phyloP scores from a whole-genome alignment of 352 stramenopile genomes.

The Globisporangium lucens region DNA sequence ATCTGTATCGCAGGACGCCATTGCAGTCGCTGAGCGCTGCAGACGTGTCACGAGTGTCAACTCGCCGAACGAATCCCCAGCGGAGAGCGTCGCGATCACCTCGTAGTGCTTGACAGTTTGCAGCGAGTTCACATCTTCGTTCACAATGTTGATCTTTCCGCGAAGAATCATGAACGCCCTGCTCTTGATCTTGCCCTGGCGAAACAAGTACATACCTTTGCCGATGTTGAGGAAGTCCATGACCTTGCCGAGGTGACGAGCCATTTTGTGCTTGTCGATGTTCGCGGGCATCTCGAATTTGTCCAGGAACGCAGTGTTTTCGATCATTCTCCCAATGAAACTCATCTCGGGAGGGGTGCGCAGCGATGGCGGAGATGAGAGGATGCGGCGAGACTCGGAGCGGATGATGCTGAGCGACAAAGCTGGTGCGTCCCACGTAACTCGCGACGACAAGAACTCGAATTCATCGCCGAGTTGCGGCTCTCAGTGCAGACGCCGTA shows the following conservation, averaged over 20 bases:
- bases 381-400: slow-evolving; percentile 58
- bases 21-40: slow-evolving; percentile 62
- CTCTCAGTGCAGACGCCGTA: slow-evolving; percentile 62
- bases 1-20: slow-evolving; percentile 61
- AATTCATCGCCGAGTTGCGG: slow-evolving; percentile 52
- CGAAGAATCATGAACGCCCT: slow-evolving; percentile 78
- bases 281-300: slow-evolving; percentile 63
- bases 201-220: slow-evolving; percentile 57
- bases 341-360: slow-evolving; percentile 43
- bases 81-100: slow-evolving; percentile 60
- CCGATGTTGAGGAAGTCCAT: slow-evolving; percentile 50
- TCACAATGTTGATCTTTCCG: slow-evolving; percentile 76
- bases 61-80: slow-evolving; percentile 71
- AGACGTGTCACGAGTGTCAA: slow-evolving; percentile 66
- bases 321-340: slow-evolving; percentile 58
- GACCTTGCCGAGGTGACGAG: slow-evolving; percentile 43
- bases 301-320: slow-evolving; percentile 51
- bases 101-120: slow-evolving; percentile 46
- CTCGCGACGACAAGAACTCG: slow-evolving; percentile 42
- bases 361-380: slow-evolving; percentile 32
- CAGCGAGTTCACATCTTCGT: slow-evolving; percentile 50
- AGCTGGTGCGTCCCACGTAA: slow-evolving; percentile 50
- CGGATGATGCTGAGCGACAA: slow-evolving; percentile 68
- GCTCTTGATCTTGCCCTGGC: slow-evolving; percentile 70
- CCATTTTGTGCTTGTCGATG: slow-evolving; percentile 49